Conservation (phyloP, 148 eudicot species). For the Chenopodium formosanum region DNA sequence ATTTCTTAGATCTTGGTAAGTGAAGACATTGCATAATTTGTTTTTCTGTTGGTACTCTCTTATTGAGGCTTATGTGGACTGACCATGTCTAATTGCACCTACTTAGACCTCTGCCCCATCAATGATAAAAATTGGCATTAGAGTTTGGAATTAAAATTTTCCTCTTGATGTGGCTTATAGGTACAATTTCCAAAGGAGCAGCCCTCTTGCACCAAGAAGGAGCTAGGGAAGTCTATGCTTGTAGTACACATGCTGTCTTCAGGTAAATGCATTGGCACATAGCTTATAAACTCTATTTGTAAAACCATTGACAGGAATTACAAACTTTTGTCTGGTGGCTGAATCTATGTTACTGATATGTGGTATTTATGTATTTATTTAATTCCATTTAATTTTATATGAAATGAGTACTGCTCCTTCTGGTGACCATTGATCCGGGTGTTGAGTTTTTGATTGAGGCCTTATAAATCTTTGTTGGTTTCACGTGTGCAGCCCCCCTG, state of each 20-base stretch:
- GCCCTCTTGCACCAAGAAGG: constrained; percentile 79
- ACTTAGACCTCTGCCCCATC: not conserved
- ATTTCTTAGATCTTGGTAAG: not conserved
- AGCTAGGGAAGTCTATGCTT: constrained; percentile 89
- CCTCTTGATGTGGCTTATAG: constrained; percentile 32
- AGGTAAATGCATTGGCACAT: constrained; percentile 38
- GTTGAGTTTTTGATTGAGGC: not conserved
- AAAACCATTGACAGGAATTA: not conserved
- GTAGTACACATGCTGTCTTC: constrained; percentile 86
- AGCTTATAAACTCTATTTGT: not conserved
- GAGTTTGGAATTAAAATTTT: constrained; percentile 2
- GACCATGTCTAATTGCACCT: not conserved
- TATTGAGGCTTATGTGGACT: not conserved
- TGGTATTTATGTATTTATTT: not conserved
- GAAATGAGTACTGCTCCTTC: not conserved
- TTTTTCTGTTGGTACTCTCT: not conserved
- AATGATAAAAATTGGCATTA: not conserved
- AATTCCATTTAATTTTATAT: not conserved
- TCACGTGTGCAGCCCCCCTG: constrained; percentile 67
- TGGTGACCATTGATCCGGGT: not conserved
- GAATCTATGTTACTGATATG: not conserved
- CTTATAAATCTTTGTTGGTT: not conserved
- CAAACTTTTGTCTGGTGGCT: not conserved
- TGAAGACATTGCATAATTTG: not conserved
- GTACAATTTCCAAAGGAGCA: constrained; percentile 89